Conservation (phyloP, 148 eudicot species). For the Rhododendron kiyosumense region DNA sequence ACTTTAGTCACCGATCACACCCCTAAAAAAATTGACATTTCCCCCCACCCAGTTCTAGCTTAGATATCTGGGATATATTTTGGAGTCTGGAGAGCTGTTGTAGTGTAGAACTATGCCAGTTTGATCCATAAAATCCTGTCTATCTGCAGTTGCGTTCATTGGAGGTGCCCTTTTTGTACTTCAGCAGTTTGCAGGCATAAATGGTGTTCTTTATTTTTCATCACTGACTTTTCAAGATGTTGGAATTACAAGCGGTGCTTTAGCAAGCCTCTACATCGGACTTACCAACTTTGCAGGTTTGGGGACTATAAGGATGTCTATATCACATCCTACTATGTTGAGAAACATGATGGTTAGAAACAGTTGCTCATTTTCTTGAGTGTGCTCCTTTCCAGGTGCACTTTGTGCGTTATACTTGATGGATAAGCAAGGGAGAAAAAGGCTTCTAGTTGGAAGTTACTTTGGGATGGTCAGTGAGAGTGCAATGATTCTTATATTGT, state of each 20-base stretch:
- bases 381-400: conserved; percentile 44
- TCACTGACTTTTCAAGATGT: conserved; percentile 78
- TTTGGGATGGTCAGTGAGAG: conserved; percentile 61
- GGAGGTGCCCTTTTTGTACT: conserved; percentile 76
- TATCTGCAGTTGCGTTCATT: conserved; percentile 59
- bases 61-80: not conserved
- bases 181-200: conserved; percentile 85
- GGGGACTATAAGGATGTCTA: not conserved
- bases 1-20: not conserved
- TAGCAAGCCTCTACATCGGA: conserved; percentile 74
- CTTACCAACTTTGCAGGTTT: conserved; percentile 82
- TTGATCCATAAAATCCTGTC: conserved; percentile 4
- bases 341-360: not conserved
- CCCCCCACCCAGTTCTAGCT: not conserved
- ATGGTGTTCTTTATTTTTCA: conserved; percentile 78
- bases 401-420: conserved; percentile 41
- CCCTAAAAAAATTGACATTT: not conserved
- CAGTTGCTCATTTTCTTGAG: not conserved
- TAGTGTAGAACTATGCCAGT: not conserved
- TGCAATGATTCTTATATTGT: not conserved
- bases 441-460: conserved; percentile 74
- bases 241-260: conserved; percentile 68
- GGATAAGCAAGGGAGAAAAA: conserved; percentile 50
- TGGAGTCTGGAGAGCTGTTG: not conserved
- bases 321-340: not conserved